Evolutionary conservation across 805 yeast genomes (phyloP).

Genomic region (Kodamaea leandrae): DNA sequence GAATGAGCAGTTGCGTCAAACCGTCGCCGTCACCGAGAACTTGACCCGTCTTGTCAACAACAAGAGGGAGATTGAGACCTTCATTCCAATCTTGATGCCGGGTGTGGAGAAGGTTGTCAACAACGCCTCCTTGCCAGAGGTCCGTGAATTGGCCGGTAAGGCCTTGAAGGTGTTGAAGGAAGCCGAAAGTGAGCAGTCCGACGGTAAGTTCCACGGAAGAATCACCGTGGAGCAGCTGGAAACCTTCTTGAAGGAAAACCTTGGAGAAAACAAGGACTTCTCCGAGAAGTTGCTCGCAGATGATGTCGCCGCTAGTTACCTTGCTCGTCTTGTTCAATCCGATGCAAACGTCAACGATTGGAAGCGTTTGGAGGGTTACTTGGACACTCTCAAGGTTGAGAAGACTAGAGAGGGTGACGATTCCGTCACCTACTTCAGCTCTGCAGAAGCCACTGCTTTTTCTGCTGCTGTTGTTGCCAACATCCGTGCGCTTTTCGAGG

Average conservation of each 20-base stretch:
- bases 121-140: conserved; percentile 94
- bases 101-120: conserved; percentile 84
- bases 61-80: conserved; percentile 84
- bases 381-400: conserved; percentile 27
- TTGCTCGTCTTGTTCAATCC: conserved; percentile 39
- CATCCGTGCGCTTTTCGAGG: conserved; percentile 52
- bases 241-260: conserved; percentile 34
- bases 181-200: conserved; percentile 67
- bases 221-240: conserved; percentile 54
- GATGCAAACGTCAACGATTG: conserved; percentile 47
- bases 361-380: conserved; percentile 52
- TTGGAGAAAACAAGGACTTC: conserved; percentile 13
- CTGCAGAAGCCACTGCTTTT: conserved; percentile 30
- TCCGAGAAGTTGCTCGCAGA: conserved; percentile 16
- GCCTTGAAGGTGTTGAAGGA: conserved; percentile 79
- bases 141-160: conserved; percentile 86
- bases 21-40: conserved; percentile 94
- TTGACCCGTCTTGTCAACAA: conserved; percentile 93
- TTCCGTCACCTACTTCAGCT: no score
- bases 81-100: conserved; percentile 85
- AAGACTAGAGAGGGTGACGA: no score
- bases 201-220: conserved; percentile 76
- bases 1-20: conserved; percentile 94
- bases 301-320: conserved; percentile 45
- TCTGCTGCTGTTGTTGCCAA: conserved; percentile 45